Percentiles rank a stretch among this genome's conserved stretches.
Conservation (phyloP, 2,329 filamentous ascomycete species). For the Polytolypa hystricis region DNA sequence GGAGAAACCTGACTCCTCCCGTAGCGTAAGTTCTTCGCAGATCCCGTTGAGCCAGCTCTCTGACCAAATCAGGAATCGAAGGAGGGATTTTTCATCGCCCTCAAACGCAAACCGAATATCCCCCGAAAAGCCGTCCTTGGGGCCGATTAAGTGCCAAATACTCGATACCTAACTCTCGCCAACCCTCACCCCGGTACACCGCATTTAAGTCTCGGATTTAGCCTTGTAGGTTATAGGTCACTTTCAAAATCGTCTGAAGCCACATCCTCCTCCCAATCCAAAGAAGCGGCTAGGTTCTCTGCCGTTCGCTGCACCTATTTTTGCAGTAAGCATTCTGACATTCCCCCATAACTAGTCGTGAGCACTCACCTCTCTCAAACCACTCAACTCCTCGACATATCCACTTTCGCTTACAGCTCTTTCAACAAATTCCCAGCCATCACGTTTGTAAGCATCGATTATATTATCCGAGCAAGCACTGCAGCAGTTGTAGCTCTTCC, state of each 20-base stretch:
- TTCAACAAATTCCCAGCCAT: constrained; percentile 51
- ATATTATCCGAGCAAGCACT: constrained; percentile 51
- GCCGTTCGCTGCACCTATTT: constrained; percentile 34
- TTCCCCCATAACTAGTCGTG: not conserved
- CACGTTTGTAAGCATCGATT: constrained; percentile 39
- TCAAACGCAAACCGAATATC: constrained; percentile 52
- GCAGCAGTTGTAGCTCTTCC: constrained; percentile 50
- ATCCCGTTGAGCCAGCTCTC: not conserved
- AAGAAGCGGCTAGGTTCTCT: constrained; percentile 33
- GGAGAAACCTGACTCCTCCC: constrained; percentile 85
- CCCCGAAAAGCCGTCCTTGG: constrained; percentile 38
- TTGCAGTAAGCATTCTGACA: constrained; percentile 14
- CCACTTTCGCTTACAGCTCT: constrained; percentile 49
- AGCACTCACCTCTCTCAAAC: constrained; percentile 43
- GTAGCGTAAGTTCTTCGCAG: constrained; percentile 51
- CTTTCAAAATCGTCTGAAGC: constrained; percentile 3
- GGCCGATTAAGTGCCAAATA: not conserved
- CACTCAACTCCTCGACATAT: constrained; percentile 53
- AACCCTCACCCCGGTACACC: too few species aligned
- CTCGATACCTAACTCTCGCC: too few species aligned
- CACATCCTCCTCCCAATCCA: constrained; percentile 34
- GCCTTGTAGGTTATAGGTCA: not conserved
- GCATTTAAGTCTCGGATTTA: too few species aligned
- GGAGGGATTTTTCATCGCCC: constrained; percentile 75
- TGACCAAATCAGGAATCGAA: constrained; percentile 54